phyloP scores from a whole-genome alignment of 176 grass and related monocot genomes.

The Triticum urartu region DNA sequence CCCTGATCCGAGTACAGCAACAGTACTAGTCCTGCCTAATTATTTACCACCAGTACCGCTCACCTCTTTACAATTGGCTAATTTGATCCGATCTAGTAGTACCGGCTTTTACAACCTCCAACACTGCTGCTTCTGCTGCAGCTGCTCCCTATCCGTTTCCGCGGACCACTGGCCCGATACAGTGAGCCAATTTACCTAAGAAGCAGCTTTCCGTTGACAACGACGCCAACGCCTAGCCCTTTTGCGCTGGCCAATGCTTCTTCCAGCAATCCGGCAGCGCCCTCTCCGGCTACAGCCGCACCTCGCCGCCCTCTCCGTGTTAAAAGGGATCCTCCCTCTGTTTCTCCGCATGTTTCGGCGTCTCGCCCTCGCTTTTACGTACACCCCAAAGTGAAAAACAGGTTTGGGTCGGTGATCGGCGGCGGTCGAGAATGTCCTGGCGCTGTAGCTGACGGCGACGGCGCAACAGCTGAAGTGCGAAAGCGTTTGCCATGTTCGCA shows the following conservation, averaged over 20 bases:
- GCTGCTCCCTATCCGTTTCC: background rate
- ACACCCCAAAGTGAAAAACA: background rate
- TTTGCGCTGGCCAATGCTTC: no score
- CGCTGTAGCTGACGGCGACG: conserved; percentile 24
- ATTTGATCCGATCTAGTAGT: background rate
- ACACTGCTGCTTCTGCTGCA: background rate
- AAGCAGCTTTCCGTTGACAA: no score
- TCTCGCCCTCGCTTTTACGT: conserved; percentile 13
- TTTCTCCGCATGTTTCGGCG: background rate
- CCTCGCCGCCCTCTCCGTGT: background rate
- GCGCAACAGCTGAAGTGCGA: background rate
- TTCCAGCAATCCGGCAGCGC: no score
- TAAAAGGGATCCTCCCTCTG: background rate
- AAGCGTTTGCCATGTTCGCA: conserved; percentile 38
- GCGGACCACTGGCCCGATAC: no score
- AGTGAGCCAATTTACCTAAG: no score
- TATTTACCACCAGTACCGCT: background rate
- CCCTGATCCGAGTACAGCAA: no score
- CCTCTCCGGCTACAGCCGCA: no score
- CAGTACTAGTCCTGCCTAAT: no score
- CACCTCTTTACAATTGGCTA: background rate
- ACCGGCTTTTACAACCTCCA: background rate
- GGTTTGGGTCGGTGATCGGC: background rate
- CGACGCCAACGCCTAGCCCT: no score
- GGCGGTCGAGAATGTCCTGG: background rate